Percentiles rank a stretch among this genome's conserved stretches.
Conservation (phyloP, 495 filamentous ascomycete species). For the Penicillium riverlandense region DNA sequence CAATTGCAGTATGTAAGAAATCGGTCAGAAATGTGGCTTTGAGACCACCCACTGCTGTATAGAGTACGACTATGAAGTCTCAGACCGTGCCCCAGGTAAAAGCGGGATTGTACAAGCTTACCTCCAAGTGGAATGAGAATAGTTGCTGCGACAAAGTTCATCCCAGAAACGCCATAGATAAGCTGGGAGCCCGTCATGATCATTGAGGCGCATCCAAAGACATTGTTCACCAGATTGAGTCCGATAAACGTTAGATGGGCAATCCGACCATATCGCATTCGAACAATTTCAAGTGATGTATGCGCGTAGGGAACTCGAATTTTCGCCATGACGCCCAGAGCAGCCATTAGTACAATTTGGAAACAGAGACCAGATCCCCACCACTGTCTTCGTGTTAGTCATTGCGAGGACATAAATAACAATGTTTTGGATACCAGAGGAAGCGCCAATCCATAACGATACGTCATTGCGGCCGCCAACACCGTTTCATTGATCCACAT, state of each 20-base stretch:
- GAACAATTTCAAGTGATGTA: slow-evolving; percentile 48
- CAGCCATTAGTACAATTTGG: slow-evolving; percentile 35
- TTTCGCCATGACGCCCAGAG: slow-evolving; percentile 32
- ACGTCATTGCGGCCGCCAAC: slow-evolving; percentile 31
- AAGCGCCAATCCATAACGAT: slow-evolving; percentile 29
- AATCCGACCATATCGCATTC: slow-evolving; percentile 43
- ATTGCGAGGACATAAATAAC: too few relatives aligned
- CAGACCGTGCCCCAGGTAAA: neutral
- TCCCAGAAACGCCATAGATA: slow-evolving; percentile 31
- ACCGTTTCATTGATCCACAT: slow-evolving; percentile 45
- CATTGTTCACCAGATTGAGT: slow-evolving; percentile 46
- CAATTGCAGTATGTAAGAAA: slow-evolving; percentile 31
- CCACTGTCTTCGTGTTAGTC: slow-evolving; percentile 14
- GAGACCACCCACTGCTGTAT: slow-evolving; percentile 33
- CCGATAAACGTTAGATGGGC: slow-evolving; percentile 45
- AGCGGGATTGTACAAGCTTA: neutral
- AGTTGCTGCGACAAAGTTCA: slow-evolving; percentile 35
- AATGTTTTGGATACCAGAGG: slow-evolving; percentile 18
- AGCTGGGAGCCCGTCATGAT: slow-evolving; percentile 30
- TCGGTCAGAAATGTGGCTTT: slow-evolving; percentile 37
- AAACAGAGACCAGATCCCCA: slow-evolving; percentile 34
- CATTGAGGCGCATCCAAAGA: slow-evolving; percentile 39
- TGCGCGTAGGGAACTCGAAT: slow-evolving; percentile 48
- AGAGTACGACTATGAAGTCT: slow-evolving; percentile 22
- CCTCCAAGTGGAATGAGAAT: slow-evolving; percentile 41